Conservation (phyloP, 2,329 filamentous ascomycete species). For the Colletotrichum agaves region DNA sequence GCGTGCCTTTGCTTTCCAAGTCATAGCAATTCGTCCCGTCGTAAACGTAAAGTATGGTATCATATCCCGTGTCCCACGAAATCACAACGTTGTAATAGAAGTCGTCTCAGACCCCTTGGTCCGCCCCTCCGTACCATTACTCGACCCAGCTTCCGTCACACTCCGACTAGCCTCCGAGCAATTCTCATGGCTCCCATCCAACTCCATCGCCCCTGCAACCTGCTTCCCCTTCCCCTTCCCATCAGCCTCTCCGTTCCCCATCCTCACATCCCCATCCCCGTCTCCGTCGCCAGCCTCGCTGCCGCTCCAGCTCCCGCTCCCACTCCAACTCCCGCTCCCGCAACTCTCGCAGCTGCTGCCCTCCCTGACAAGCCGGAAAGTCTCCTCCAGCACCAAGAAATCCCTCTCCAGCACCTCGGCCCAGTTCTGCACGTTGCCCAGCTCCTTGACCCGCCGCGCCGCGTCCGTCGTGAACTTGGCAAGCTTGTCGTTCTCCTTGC, state of each 20-base stretch:
- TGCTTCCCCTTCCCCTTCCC: conserved; percentile 36
- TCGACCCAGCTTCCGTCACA: conserved; percentile 50
- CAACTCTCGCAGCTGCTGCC: conserved; percentile 42
- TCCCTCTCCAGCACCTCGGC: conserved; percentile 81
- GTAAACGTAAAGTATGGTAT: conserved; percentile 33
- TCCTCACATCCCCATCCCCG: conserved; percentile 30
- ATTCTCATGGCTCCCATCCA: conserved; percentile 38
- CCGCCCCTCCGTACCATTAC: conserved; percentile 44
- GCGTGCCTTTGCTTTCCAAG: not conserved
- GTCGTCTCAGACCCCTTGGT: conserved; percentile 52
- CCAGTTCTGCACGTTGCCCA: conserved; percentile 88
- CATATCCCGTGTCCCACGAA: conserved; percentile 36
- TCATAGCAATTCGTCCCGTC: not conserved
- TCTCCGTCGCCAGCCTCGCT: conserved; percentile 41
- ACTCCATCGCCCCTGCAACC: conserved; percentile 35
- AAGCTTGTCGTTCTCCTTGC: conserved; percentile 73
- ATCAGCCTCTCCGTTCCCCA: conserved; percentile 17
- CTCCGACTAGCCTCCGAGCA: conserved; percentile 53
- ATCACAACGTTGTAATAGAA: conserved; percentile 46
- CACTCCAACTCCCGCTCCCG: conserved; percentile 44
- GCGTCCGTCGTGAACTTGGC: conserved; percentile 72
- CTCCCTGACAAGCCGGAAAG: conserved; percentile 64
- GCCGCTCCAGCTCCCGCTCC: conserved; percentile 50
- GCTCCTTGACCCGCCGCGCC: conserved; percentile 75
- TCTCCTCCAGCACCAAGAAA: conserved; percentile 73